Conservation (phyloP, 2,329 filamentous ascomycete species). For the Penicillium hordei region DNA sequence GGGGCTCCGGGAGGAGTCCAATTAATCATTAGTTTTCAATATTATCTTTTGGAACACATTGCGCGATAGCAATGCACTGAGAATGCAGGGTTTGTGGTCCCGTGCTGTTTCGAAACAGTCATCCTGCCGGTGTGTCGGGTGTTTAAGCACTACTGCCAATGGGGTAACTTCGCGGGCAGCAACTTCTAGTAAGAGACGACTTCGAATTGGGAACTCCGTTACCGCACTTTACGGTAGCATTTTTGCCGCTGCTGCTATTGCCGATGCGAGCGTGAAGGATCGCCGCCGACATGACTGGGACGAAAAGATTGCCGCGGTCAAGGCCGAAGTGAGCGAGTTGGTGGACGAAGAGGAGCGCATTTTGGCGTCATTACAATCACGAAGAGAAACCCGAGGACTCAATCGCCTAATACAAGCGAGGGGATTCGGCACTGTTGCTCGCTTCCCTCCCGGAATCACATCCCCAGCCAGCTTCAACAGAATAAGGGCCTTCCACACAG, state of each 20-base stretch:
- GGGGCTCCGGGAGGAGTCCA: constrained; percentile 20
- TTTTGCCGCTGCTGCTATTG: constrained; percentile 43
- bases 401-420: constrained; percentile 26
- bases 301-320: constrained; percentile 45
- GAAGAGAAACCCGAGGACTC: constrained; percentile 21
- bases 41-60: neutral
- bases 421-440: constrained; percentile 26
- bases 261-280: constrained; percentile 42
- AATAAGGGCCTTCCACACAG: constrained; percentile 22
- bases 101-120: constrained; percentile 41
- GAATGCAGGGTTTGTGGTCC: constrained; percentile 48
- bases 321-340: constrained; percentile 42
- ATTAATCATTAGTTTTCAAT: constrained; percentile 7
- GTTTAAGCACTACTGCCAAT: constrained; percentile 38
- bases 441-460: constrained; percentile 8
- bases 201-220: constrained; percentile 45
- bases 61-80: constrained; percentile 33
- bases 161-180: constrained; percentile 38
- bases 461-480: constrained; percentile 14
- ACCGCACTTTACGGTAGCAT: constrained; percentile 48
- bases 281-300: constrained; percentile 42
- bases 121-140: constrained; percentile 45
- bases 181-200: constrained; percentile 38
- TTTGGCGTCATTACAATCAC: constrained; percentile 32
- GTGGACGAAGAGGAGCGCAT: constrained; percentile 42